Percentiles rank a stretch among this genome's conserved stretches.
phyloP scores from a whole-genome alignment of 2,329 filamentous ascomycete species.

The Nannizziopsis arthrosporioides region DNA sequence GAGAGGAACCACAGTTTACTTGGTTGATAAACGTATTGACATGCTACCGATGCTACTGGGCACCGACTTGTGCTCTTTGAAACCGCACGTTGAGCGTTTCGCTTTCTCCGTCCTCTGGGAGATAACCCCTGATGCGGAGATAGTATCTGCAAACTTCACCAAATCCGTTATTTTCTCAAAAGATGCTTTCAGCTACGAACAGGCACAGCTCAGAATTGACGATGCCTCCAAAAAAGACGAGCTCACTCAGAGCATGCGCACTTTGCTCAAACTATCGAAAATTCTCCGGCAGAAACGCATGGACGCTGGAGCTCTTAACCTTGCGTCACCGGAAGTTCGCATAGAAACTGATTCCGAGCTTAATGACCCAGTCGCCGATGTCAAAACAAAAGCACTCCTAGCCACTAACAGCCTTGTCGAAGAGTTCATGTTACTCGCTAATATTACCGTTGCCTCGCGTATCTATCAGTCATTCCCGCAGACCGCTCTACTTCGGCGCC shows the following conservation, averaged over 20 bases:
- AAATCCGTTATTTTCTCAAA: conserved; percentile 96
- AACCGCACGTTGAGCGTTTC: conserved; percentile 92
- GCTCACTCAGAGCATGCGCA: conserved; percentile 78
- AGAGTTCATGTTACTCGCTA: conserved; percentile 98
- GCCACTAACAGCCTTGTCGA: conserved; percentile 97
- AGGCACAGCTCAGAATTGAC: conserved; percentile 87
- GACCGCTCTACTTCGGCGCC: conserved; percentile 83
- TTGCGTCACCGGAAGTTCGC: conserved; percentile 95
- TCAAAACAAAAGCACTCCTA: conserved; percentile 87
- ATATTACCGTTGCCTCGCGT: conserved; percentile 81
- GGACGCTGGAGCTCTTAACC: conserved; percentile 86
- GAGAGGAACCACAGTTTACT: conserved; percentile 88
- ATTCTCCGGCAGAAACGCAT: conserved; percentile 90
- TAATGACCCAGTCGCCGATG: conserved; percentile 77
- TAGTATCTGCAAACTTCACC: conserved; percentile 76
- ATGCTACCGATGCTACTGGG: conserved; percentile 96
- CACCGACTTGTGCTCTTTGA: conserved; percentile 90
- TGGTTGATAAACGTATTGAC: conserved; percentile 98
- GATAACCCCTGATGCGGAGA: conserved; percentile 69
- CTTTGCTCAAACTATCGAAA: conserved; percentile 75
- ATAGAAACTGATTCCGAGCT: conserved; percentile 93
- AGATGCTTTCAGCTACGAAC: conserved; percentile 95
- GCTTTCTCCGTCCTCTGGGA: conserved; percentile 86
- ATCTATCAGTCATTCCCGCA: conserved; percentile 90
- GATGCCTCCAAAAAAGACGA: conserved; percentile 79